Evolutionary conservation across 441 rosid species (phyloP).

Genomic region (Biscutella auriculata): DNA sequence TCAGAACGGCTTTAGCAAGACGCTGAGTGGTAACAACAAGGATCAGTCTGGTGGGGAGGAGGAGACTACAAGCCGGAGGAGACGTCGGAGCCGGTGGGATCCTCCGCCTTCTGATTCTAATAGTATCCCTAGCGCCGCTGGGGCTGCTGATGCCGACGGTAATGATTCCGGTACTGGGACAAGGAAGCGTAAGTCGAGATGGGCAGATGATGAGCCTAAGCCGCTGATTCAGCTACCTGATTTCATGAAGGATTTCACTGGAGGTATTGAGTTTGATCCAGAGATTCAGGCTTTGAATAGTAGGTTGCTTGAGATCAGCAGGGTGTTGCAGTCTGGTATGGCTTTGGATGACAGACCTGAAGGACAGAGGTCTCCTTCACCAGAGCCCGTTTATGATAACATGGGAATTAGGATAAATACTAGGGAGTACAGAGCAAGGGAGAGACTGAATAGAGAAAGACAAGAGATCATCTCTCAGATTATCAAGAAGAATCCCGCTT

Average conservation of each 20-base stretch:
- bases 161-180: constrained; percentile 40
- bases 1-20: constrained; percentile 40
- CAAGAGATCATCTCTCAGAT: constrained; percentile 89
- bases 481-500: constrained; percentile 78
- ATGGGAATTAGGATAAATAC: constrained; percentile 82
- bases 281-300: constrained; percentile 82
- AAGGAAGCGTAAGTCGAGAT: constrained; percentile 73
- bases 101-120: constrained; percentile 45
- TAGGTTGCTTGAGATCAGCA: constrained; percentile 66
- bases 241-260: constrained; percentile 80
- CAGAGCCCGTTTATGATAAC: constrained; percentile 84
- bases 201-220: constrained; percentile 91
- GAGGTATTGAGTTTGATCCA: constrained; percentile 88
- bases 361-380: constrained; percentile 92
- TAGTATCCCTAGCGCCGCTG: constrained; percentile 6
- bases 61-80: constrained; percentile 63
- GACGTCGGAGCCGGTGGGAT: constrained; percentile 83
- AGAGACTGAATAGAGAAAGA: constrained; percentile 71
- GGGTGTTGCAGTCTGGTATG: constrained; percentile 69
- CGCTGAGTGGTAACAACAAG: constrained; percentile 44
- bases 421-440: constrained; percentile 78
- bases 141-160: neutral
- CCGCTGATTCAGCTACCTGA: constrained; percentile 77
- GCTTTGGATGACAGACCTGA: constrained; percentile 79
- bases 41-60: constrained; percentile 83